Evolutionary conservation across 805 yeast genomes (phyloP).

Genomic region (Yarrowia sp.): DNA sequence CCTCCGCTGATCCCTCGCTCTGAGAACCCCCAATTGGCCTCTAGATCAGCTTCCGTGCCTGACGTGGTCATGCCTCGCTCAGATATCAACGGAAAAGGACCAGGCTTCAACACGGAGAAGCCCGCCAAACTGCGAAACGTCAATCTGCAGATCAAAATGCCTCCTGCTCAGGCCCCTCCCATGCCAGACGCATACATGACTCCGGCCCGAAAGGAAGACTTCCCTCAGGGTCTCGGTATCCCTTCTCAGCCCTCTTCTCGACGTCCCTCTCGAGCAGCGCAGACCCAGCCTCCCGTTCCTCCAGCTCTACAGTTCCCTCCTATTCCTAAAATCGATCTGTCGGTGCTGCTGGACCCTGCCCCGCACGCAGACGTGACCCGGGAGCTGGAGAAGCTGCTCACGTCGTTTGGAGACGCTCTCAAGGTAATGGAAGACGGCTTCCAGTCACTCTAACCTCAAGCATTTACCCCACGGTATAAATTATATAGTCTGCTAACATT

Average conservation of each 20-base stretch:
- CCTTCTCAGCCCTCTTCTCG: slow-evolving; percentile 28
- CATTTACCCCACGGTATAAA: slow-evolving; percentile 20
- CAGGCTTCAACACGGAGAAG: slow-evolving; percentile 40
- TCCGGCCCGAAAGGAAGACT: slow-evolving; percentile 22
- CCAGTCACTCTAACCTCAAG: neutral
- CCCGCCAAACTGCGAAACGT: slow-evolving; percentile 28
- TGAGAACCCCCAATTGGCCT: slow-evolving; percentile 24
- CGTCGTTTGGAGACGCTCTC: slow-evolving; percentile 46
- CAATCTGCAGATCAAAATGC: slow-evolving; percentile 31
- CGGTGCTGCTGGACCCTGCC: slow-evolving; percentile 51
- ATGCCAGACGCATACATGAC: slow-evolving; percentile 18
- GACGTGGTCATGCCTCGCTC: neutral
- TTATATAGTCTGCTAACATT: slow-evolving; percentile 35
- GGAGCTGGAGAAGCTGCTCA: slow-evolving; percentile 49
- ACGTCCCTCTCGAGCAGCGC: slow-evolving; percentile 28
- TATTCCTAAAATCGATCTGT: slow-evolving; percentile 50
- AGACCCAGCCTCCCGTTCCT: slow-evolving; percentile 35
- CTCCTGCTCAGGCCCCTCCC: slow-evolving; percentile 37
- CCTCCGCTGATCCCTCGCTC: slow-evolving; percentile 10
- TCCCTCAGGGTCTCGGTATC: neutral
- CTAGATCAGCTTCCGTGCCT: slow-evolving; percentile 23
- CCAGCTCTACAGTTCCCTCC: slow-evolving; percentile 39
- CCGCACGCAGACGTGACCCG: slow-evolving; percentile 48
- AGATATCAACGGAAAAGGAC: slow-evolving; percentile 18
- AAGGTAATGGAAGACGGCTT: slow-evolving; percentile 41